Evolutionary conservation across 2,329 filamentous ascomycete genomes (phyloP), one percentile per base, ranked within the genome.

Genomic region (Pseudopithomyces chartarum): DNA sequence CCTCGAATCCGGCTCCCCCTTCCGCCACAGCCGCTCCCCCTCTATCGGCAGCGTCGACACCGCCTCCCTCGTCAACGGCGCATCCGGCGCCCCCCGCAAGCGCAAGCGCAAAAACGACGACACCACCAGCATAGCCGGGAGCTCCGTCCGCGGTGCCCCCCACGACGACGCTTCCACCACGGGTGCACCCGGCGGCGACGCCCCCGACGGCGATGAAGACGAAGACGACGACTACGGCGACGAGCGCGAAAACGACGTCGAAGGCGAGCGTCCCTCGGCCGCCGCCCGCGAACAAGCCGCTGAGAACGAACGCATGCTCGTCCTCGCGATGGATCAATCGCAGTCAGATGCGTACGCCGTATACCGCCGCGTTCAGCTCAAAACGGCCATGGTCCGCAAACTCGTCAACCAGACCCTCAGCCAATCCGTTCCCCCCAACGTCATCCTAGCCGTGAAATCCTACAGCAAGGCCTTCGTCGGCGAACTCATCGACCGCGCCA

Each of bases 371-470:
- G 85, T 86, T 33, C 90, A 89, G 65, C 77, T 93, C 39, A 84
- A 85, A 20, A 87, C 89, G 62, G 83, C 86, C 6, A 86, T 88
- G 17, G 87, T 92, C 55, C 85, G 90, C 69, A 83, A 87, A 83
- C 85, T 93, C 58, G 88, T 92, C 70, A 94, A 93, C 68, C 89
- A 90, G 56, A 91, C 90, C 1, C 87, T 92, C 8, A 91, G 89
- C 0, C 90, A 93, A 71, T 92, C 89, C 1, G 90, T 91, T 0
- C 89, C 89, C 0, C 82, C 85, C 19, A 89, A 85, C 64, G 88
- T 92, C 48, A 87, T 90, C 59, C 86, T 89, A 20, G 88, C 89
- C n/a, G 88, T 93, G 68, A 88, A 87, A 47, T 86, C 88, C 0
- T 89, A 91, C 19, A 87, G 88, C 46, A 94, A 94, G 75, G 82